These are phyloP conservation scores for Ogataea methylovora DNA, from an alignment of 805 yeast species.

Conservation along the genomic window DNA sequence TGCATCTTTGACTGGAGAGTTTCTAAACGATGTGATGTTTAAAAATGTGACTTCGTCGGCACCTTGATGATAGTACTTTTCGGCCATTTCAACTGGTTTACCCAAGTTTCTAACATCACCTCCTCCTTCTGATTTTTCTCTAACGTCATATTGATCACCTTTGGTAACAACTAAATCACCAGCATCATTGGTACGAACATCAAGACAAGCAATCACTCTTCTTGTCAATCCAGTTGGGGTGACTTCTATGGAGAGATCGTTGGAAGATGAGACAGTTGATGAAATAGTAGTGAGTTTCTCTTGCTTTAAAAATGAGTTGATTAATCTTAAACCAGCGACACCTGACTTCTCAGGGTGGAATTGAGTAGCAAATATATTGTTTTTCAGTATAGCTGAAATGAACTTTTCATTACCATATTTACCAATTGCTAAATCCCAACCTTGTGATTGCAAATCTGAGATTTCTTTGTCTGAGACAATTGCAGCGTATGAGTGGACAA, in stretches of 20 bases:
- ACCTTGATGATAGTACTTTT: conserved; percentile 84
- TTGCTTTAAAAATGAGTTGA: conserved; percentile 61
- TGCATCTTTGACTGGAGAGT: conserved; percentile 85
- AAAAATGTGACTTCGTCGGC: conserved; percentile 96
- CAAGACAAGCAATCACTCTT: conserved; percentile 92
- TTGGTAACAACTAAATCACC: conserved; percentile 98
- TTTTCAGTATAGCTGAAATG: conserved; percentile 72
- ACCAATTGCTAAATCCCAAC: conserved; percentile 70
- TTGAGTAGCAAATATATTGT: conserved; percentile 88
- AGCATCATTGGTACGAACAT: conserved; percentile 88
- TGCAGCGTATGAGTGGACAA: conserved; percentile 92
- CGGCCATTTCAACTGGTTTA: conserved; percentile 92
- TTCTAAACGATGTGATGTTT: conserved; percentile 92
- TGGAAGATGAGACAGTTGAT: conserved; percentile 1
- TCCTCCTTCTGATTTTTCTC: conserved; percentile 59
- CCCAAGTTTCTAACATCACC: conserved; percentile 86
- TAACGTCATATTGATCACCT: conserved; percentile 97
- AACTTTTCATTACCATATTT: conserved; percentile 73
- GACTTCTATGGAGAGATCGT: conserved; percentile 11
- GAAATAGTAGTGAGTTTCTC: conserved; percentile 22
- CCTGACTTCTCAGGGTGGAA: conserved; percentile 99
- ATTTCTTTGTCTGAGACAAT: conserved; percentile 36
- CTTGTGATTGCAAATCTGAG: conserved; percentile 20
- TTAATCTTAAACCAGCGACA: conserved; percentile 71
- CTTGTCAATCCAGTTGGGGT: conserved; percentile 62